A percentile compares a stretch with the other conserved stretches of the same genome.
phyloP scores from a whole-genome alignment of 1,139 yeast species.

The Lodderomyces orthopsilosis region DNA sequence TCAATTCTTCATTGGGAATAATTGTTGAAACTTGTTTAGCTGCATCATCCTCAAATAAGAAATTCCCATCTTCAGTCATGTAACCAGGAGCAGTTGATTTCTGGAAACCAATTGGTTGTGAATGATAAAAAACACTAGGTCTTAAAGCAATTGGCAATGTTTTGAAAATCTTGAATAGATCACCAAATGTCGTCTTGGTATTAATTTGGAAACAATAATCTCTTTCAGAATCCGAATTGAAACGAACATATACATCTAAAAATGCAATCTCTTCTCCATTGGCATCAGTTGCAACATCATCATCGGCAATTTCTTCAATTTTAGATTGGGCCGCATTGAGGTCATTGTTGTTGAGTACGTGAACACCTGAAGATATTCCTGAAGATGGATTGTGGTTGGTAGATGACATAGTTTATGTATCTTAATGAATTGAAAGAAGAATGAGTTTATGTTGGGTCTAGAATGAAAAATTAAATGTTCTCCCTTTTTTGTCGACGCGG shows the following conservation, averaged over 20 bases:
- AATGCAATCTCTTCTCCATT: slow-evolving; percentile 23
- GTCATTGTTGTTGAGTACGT: neutral
- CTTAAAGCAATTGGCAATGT: slow-evolving; percentile 71
- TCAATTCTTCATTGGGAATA: slow-evolving; percentile 38
- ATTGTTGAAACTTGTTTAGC: slow-evolving; percentile 43
- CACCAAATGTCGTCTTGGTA: slow-evolving; percentile 54
- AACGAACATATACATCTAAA: slow-evolving; percentile 73
- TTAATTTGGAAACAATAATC: slow-evolving; percentile 85
- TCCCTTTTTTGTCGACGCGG: too few relatives aligned
- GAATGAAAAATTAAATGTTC: neutral
- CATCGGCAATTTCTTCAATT: neutral
- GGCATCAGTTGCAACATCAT: neutral
- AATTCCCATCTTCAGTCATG: slow-evolving; percentile 77
- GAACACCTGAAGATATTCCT: neutral
- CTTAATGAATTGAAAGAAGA: neutral
- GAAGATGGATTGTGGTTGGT: neutral
- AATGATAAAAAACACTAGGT: slow-evolving; percentile 72
- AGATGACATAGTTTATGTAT: neutral
- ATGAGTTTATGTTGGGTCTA: neutral
- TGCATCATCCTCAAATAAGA: slow-evolving; percentile 66
- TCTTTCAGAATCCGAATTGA: slow-evolving; percentile 79
- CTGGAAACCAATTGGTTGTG: slow-evolving; percentile 61
- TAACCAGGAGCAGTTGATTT: slow-evolving; percentile 80
- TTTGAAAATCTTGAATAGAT: slow-evolving; percentile 59
- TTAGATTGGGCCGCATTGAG: neutral